A percentile compares a stretch with the other conserved stretches of the same genome.
Evolutionary conservation across 2,329 filamentous ascomycete genomes (phyloP).

Genomic region (Trichoderma sp.): DNA sequence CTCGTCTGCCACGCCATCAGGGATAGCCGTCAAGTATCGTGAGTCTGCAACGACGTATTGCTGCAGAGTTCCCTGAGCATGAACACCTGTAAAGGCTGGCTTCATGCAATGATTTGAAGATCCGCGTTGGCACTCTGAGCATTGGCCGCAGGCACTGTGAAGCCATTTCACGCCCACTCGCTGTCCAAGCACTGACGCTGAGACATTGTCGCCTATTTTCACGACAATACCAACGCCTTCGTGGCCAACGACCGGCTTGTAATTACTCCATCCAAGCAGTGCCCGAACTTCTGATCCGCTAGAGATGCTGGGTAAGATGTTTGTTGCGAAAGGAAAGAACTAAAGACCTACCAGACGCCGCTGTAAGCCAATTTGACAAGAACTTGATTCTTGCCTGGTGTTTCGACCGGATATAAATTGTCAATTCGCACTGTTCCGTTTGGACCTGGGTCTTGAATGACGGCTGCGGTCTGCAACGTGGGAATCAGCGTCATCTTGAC

Average conservation of each 20-base stretch:
- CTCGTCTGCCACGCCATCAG: conserved; percentile 28
- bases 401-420: background rate
- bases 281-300: conserved; percentile 39
- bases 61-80: conserved; percentile 39
- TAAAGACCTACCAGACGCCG: background rate
- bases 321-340: background rate
- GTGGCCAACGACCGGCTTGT: conserved; percentile 35
- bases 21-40: conserved; percentile 34
- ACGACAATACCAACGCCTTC: conserved; percentile 38
- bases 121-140: conserved; percentile 41
- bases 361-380: conserved; percentile 20
- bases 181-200: conserved; percentile 34
- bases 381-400: background rate
- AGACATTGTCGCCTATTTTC: conserved; percentile 35
- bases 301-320: background rate
- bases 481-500: background rate
- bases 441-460: background rate
- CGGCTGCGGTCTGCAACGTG: background rate
- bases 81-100: conserved; percentile 45
- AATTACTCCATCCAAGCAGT: conserved; percentile 34
- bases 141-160: conserved; percentile 44
- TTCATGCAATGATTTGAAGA: conserved; percentile 42
- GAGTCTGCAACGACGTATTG: conserved; percentile 37
- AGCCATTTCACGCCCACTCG: conserved; percentile 50
- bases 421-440: background rate